Base-by-base conservation (phyloP, 1,139 yeast genomes). In the Geotrichum reessii region DNA sequence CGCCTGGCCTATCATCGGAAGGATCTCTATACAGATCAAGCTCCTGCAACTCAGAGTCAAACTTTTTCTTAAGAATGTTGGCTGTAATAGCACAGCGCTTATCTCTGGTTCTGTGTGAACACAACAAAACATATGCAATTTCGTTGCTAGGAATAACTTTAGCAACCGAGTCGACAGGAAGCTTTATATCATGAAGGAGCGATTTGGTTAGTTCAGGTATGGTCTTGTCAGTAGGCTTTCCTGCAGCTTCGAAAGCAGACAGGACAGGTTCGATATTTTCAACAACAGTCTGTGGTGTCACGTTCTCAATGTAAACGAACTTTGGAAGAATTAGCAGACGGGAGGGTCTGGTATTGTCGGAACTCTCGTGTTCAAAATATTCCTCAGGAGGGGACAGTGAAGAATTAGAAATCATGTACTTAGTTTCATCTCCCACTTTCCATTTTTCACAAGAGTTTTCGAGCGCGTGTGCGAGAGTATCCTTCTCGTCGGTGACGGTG, bases 61-160 rank as follows among this genome's bases (percentile, higher is more conserved):
- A 81, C 65, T 87, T 89, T 64, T 82, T 84, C 69, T 85, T 86
- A 84, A 93, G 81, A 31, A 90, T 80, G n/a, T 97, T 97, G 0
- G 98, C 98, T 0, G 97, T 89, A 50, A 90, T 76, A 42, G 97
- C 98, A 74, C 99, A 93, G 62, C 95, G 78, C 71, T 90, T 92
- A 71, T 93, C 99, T 71, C 98, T 83, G 4, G 95, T 89, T 55
- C 80, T 77, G 72, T 93, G 99, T 0, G 97, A 91, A 67, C 99
- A 93, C 52, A 93, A 72, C 58, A 93, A 79, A 4, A 93, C 76
- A 66, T 81, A 85, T 0, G 93, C 80, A 56, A 75, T 73, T 63
- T 80, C 80, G 5, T 1, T 64, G 62, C 60, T 81, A 81, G 53
- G 70, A 71, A 17, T 21, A 31, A 57, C 24, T 31, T 28, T 48